phyloP scores from a whole-genome alignment of 768 basidiomycete genomes.

The Leccinum longicurvipes region DNA sequence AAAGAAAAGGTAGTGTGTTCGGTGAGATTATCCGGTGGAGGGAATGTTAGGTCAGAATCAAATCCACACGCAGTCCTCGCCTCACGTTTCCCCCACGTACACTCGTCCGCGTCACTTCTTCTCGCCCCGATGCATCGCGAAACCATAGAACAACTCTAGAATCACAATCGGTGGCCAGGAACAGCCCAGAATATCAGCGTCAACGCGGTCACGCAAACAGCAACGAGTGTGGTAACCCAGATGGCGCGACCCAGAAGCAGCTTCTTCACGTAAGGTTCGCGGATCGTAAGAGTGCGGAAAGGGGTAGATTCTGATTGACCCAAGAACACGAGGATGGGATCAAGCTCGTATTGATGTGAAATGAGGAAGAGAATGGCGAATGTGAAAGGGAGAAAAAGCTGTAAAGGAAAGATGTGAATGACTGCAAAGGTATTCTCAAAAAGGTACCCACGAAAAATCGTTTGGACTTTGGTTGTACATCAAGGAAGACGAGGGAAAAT shows the following conservation, averaged over 20 bases:
- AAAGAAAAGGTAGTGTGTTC: constrained; percentile 19
- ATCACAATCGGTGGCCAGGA: constrained; percentile 83
- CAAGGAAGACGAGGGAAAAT: constrained; percentile 91
- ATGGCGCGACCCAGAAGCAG: constrained; percentile 85
- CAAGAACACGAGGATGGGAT: constrained; percentile 92
- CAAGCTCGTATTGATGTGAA: constrained; percentile 95
- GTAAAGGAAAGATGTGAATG: constrained; percentile 8
- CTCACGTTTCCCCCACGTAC: constrained; percentile 5
- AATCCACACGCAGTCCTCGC: constrained; percentile 16
- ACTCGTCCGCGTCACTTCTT: constrained; percentile 8
- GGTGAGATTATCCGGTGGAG: constrained; percentile 20
- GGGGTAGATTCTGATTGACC: constrained; percentile 95
- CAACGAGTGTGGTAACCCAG: constrained; percentile 84
- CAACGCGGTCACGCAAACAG: constrained; percentile 70
- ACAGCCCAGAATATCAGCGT: constrained; percentile 96
- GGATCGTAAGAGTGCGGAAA: constrained; percentile 88
- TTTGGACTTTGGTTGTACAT: constrained; percentile 88
- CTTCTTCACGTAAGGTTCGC: constrained; percentile 92
- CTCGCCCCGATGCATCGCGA: constrained; percentile 5
- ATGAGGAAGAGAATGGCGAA: constrained; percentile 88
- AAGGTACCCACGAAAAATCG: constrained; percentile 83
- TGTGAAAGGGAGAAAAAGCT: constrained; percentile 95
- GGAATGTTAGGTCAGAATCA: constrained; percentile 13
- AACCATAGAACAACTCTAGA: neutral
- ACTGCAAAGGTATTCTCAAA: neutral